Conservation (phyloP, 768 basidiomycete species). For the Trametes gibbosa region DNA sequence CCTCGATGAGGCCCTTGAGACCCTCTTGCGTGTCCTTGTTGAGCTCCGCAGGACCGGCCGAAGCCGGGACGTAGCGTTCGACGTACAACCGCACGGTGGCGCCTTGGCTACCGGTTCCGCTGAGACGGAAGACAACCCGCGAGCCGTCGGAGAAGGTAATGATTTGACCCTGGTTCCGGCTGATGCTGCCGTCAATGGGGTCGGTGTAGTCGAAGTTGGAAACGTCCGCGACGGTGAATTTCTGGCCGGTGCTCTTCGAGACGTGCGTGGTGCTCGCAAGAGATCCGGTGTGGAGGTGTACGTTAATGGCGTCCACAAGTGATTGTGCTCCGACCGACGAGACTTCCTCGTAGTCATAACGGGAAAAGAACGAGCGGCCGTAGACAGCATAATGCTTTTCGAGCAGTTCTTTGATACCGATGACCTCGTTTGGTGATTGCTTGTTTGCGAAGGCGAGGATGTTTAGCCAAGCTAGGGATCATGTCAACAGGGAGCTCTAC, state of each 20-base stretch:
- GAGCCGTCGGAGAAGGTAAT: slow-evolving; percentile 90
- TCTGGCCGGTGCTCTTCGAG: slow-evolving; percentile 61
- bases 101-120: slow-evolving; percentile 94
- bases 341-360: slow-evolving; percentile 99
- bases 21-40: slow-evolving; percentile 82
- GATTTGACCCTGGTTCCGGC: slow-evolving; percentile 94
- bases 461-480: slow-evolving; percentile 86
- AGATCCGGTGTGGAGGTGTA: slow-evolving; percentile 60
- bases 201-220: slow-evolving; percentile 96
- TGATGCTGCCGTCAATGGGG: slow-evolving; percentile 93
- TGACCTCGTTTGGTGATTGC: slow-evolving; percentile 66
- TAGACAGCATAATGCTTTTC: slow-evolving; percentile 86
- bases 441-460: slow-evolving; percentile 90
- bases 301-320: slow-evolving; percentile 76
- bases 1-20: slow-evolving; percentile 92
- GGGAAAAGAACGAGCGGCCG: slow-evolving; percentile 97
- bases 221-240: slow-evolving; percentile 74
- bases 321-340: slow-evolving; percentile 86
- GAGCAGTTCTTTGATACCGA: slow-evolving; percentile 91
- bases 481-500: not conserved
- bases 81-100: slow-evolving; percentile 97
- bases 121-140: slow-evolving; percentile 92
- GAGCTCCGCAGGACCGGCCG: slow-evolving; percentile 67
- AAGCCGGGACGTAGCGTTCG: slow-evolving; percentile 81
- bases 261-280: slow-evolving; percentile 68